phyloP scores from a whole-genome alignment of 345 rosid species.

The Melaleuca alternifolia region DNA sequence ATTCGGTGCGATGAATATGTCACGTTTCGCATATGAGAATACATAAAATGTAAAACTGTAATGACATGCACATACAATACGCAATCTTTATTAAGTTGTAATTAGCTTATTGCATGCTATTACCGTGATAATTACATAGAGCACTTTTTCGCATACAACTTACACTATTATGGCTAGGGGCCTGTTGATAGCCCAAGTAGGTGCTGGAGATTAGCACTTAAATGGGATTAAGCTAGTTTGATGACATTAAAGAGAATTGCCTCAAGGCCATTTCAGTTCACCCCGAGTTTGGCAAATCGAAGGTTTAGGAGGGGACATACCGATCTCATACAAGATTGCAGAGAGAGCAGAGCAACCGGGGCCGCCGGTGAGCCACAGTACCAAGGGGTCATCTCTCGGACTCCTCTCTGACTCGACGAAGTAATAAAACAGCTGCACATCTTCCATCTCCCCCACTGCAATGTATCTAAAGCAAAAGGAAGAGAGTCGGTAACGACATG shows the following conservation, averaged over 20 bases:
- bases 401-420: slow-evolving; percentile 11
- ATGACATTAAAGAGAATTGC: not conserved
- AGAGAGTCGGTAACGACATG: not conserved
- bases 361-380: slow-evolving; percentile 22
- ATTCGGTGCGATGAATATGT: not conserved
- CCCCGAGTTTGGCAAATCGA: not conserved
- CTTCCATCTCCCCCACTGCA: slow-evolving; percentile 6
- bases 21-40: not conserved
- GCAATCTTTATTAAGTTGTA: not conserved
- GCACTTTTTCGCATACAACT: not conserved
- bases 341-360: slow-evolving; percentile 27
- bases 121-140: not conserved
- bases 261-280: not conserved
- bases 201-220: not conserved
- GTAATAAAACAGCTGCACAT: slow-evolving; percentile 14
- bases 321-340: slow-evolving; percentile 9
- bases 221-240: not conserved
- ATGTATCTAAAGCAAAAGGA: not conserved
- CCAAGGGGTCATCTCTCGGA: slow-evolving; percentile 11
- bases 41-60: not conserved
- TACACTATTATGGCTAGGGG: not conserved
- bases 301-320: not conserved
- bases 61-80: not conserved
- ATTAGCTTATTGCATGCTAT: not conserved
- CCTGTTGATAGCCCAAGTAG: not conserved